Evolutionary conservation across 352 stramenopile species (phyloP).

Genomic region (Phytophthora lateralis): DNA sequence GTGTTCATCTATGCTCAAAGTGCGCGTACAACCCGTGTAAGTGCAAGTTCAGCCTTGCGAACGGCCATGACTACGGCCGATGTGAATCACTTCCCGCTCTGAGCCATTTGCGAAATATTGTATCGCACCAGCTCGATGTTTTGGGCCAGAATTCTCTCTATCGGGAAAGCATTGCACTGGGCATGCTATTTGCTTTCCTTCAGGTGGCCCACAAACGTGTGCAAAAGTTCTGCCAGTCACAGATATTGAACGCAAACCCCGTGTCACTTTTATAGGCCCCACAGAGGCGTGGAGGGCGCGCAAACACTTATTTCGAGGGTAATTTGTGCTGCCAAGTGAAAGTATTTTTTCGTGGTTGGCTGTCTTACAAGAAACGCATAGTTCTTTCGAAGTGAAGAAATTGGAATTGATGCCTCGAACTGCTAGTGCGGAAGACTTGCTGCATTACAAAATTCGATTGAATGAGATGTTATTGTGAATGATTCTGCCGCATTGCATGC

Average conservation of each 20-base stretch:
- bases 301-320: constrained; percentile 7
- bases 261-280: constrained; percentile 24
- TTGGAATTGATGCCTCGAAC: constrained; percentile 1
- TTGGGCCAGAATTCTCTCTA: constrained; percentile 18
- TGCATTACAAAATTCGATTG: no score
- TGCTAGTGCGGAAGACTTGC: background rate
- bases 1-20: constrained; percentile 1
- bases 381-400: constrained; percentile 12
- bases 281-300: constrained; percentile 3
- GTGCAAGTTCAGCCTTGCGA: background rate
- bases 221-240: background rate
- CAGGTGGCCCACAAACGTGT: constrained; percentile 1
- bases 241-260: background rate
- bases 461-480: background rate
- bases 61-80: background rate
- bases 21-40: background rate
- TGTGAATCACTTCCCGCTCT: background rate
- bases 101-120: background rate
- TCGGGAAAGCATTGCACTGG: constrained; percentile 18
- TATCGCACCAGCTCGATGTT: background rate
- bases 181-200: constrained; percentile 22
- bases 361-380: constrained; percentile 7
- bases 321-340: constrained; percentile 5
- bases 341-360: constrained; percentile 12
- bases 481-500: background rate